Evolutionary conservation across 495 filamentous ascomycete genomes (phyloP).

Genomic region (Aspergillus conjunctus): DNA sequence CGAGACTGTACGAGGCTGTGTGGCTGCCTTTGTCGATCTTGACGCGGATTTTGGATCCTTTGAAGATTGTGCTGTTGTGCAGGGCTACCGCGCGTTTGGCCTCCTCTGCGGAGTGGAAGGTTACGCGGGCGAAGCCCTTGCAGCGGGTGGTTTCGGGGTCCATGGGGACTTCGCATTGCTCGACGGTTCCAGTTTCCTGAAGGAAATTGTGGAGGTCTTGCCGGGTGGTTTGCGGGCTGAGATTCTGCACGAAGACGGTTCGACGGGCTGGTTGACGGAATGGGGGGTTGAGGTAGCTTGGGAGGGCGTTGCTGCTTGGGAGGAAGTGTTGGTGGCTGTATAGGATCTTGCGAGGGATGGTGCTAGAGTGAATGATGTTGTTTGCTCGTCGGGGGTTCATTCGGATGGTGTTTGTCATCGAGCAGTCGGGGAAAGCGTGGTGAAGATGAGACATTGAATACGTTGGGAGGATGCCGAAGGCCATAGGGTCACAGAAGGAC

Average conservation of each 20-base stretch:
- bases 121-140: slow-evolving; percentile 34
- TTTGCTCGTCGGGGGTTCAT: slow-evolving; percentile 4
- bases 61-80: slow-evolving; percentile 39
- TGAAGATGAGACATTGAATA: slow-evolving; percentile 36
- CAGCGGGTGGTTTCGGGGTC: slow-evolving; percentile 20
- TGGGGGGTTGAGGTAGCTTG: slow-evolving; percentile 8
- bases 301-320: slow-evolving; percentile 6
- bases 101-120: slow-evolving; percentile 39
- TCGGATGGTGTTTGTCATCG: slow-evolving; percentile 19
- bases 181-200: slow-evolving; percentile 29
- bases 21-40: slow-evolving; percentile 27
- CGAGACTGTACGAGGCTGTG: slow-evolving; percentile 6
- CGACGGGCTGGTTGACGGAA: slow-evolving; percentile 21
- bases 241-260: slow-evolving; percentile 35
- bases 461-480: slow-evolving; percentile 37
- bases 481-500: slow-evolving; percentile 33
- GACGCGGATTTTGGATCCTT: slow-evolving; percentile 35
- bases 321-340: slow-evolving; percentile 6
- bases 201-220: slow-evolving; percentile 30
- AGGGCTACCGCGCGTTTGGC: slow-evolving; percentile 35
- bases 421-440: slow-evolving; percentile 13
- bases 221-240: slow-evolving; percentile 29
- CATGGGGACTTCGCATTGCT: slow-evolving; percentile 32
- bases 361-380: slow-evolving; percentile 3
- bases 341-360: slow-evolving; percentile 15